Base-by-base conservation (phyloP, 805 yeast species). In the Candida awuae region DNA sequence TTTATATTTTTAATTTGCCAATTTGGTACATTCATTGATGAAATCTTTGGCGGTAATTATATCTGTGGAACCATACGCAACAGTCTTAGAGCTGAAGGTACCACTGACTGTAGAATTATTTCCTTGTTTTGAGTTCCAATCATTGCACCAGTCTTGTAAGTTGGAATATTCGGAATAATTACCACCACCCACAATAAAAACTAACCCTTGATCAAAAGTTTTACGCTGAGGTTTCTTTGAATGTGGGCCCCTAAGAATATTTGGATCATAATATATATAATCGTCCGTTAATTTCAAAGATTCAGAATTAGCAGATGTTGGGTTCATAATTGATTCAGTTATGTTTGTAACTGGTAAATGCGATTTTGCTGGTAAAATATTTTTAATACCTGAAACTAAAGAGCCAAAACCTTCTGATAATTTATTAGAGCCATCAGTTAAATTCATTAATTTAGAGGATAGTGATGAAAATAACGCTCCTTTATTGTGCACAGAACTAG, bases 161-260 rank as follows among this genome's bases (percentile, higher is more conserved):
- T 90, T 90, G 43, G 88, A 94, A 57, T 90, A 92, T 63, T 92
- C 99, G 46, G 84, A 65, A 57, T 87, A 92, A 60, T 85, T 88
- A 34, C 97, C 97, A 26, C 98, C 98, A 19, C 98, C 99, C 40
- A 92, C 88, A 37, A 88, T 85, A 59, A 92, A 92, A 16, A 92
- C 95, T 35, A 85, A 65, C 2, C 94, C 77, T 49, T 86, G 92
- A 43, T 77, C 77, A 58, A 84, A 86, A 9, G 80, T 66, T 49
- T 80, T 84, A 54, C 95, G 76, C 58, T 77, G 82, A 28, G 97
- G 97, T 27, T 88, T 90, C 51, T 82, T 78, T 3, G 95, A 78
- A 51, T 82, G 88, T 6, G 94, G 81, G 4, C 97, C 97, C 48
- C 97, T 73, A 3, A 85, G 79, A 34, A 73, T 64, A 50, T 76